phyloP scores from a whole-genome alignment of 176 grass and related monocot species.

The Oryza rufipogon region DNA sequence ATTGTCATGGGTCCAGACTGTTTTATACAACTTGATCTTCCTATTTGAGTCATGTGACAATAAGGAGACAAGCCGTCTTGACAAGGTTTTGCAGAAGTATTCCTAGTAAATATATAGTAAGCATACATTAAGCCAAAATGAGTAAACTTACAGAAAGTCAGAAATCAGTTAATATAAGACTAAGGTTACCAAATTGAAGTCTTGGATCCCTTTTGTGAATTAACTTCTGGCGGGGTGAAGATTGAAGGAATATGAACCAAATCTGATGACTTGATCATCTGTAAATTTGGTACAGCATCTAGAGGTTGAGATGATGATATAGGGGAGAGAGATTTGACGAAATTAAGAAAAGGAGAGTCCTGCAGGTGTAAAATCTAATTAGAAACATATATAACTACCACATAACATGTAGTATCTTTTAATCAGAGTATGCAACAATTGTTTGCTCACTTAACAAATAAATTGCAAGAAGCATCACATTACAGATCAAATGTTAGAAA shows the following conservation, averaged over 20 bases:
- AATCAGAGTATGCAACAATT: neutral
- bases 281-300: conserved; percentile 43
- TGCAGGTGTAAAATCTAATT: conserved; percentile 41
- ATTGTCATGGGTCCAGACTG: conserved; percentile 44
- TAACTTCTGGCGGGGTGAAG: conserved; percentile 66
- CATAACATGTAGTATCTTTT: neutral
- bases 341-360: conserved; percentile 75
- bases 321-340: conserved; percentile 69
- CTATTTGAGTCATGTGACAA: conserved; percentile 40
- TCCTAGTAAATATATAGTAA: conserved; percentile 43
- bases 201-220: conserved; percentile 55
- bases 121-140: conserved; percentile 20
- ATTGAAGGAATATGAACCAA: conserved; percentile 62
- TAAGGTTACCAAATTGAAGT: conserved; percentile 46
- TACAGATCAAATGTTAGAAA: neutral
- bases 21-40: conserved; percentile 35
- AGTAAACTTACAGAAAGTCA: neutral
- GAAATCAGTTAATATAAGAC: neutral
- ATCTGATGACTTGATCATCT: conserved; percentile 54
- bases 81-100: conserved; percentile 40
- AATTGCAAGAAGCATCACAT: neutral
- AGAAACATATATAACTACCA: neutral
- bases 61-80: conserved; percentile 45
- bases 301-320: conserved; percentile 53
- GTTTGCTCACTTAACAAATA: neutral